Conservation (phyloP, 164 flowering plant species). For the Macadamia tetraphylla region DNA sequence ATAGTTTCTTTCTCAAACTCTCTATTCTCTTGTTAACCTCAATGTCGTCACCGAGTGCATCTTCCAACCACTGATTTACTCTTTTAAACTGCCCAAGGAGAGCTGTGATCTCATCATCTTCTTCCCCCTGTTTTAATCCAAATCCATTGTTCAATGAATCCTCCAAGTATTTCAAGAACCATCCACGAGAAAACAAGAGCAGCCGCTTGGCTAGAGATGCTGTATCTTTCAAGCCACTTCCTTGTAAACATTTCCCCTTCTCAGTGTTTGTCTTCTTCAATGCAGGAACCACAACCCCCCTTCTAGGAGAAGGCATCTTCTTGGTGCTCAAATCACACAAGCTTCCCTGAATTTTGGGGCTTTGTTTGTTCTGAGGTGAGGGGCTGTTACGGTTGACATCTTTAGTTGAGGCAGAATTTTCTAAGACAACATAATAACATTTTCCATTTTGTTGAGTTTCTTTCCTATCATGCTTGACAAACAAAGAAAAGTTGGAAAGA, state of each 20-base stretch:
- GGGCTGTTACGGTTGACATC: constrained; percentile 9
- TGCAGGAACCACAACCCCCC: constrained; percentile 10
- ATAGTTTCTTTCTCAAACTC: constrained; percentile 44
- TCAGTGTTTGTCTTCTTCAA: constrained; percentile 18
- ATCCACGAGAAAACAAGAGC: constrained; percentile 34
- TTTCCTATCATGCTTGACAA: constrained; percentile 23
- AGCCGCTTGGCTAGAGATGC: constrained; percentile 34
- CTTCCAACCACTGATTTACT: constrained; percentile 63
- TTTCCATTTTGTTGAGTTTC: constrained; percentile 18
- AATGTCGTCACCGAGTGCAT: constrained; percentile 19
- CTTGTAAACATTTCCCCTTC: constrained; percentile 22
- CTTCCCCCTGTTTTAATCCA: constrained; percentile 21
- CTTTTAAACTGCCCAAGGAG: constrained; percentile 53
- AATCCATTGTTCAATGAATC: constrained; percentile 34
- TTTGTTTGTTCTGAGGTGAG: constrained; percentile 24
- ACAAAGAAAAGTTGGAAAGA: constrained; percentile 43
- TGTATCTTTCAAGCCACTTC: constrained; percentile 33
- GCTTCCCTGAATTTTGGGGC: constrained; percentile 13
- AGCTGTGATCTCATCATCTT: constrained; percentile 20
- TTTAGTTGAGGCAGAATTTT: constrained; percentile 20
- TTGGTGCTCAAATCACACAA: constrained; percentile 14
- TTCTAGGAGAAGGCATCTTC: constrained; percentile 13
- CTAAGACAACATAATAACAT: constrained; percentile 28
- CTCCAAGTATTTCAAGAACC: constrained; percentile 62
- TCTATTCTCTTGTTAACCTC: constrained; percentile 43